Conservation (phyloP, 2,329 filamentous ascomycete species). For the Aspergillus viridinutans region DNA sequence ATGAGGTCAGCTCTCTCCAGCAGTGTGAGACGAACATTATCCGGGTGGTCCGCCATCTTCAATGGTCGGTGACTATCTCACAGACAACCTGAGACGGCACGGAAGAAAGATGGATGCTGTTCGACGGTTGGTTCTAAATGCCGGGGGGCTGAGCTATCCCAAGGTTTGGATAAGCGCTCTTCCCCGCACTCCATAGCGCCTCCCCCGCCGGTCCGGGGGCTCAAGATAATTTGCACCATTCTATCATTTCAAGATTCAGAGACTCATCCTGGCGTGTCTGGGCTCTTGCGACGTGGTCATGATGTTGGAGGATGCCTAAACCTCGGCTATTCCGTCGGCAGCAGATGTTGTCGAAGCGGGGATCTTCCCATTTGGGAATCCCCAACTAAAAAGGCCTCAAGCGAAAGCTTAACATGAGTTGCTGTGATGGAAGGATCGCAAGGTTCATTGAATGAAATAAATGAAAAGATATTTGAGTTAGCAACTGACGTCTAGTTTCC, state of each 20-base stretch:
- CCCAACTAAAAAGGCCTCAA: neutral
- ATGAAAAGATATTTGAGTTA: neutral
- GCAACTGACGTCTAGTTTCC: constrained; percentile 25
- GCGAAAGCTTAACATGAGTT: neutral
- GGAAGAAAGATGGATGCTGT: neutral
- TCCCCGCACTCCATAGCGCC: neutral
- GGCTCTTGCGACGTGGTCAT: too few species aligned
- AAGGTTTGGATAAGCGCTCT: neutral
- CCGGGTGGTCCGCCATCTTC: constrained; percentile 9
- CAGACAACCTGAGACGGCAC: neutral
- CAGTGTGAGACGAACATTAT: constrained; percentile 24
- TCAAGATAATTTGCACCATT: neutral
- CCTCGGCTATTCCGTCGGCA: neutral
- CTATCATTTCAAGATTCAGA: neutral
- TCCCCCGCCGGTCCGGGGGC: neutral
- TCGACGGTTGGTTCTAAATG: neutral
- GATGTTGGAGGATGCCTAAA: neutral
- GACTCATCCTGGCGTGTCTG: neutral
- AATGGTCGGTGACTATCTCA: neutral
- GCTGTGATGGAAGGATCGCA: neutral
- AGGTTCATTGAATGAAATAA: neutral
- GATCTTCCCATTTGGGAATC: neutral
- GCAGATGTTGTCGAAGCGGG: neutral
- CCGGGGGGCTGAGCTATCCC: neutral
- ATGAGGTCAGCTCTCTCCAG: constrained; percentile 33